Conservation (phyloP, 2,329 filamentous ascomycete genomes). For the Fusarium sp. region DNA sequence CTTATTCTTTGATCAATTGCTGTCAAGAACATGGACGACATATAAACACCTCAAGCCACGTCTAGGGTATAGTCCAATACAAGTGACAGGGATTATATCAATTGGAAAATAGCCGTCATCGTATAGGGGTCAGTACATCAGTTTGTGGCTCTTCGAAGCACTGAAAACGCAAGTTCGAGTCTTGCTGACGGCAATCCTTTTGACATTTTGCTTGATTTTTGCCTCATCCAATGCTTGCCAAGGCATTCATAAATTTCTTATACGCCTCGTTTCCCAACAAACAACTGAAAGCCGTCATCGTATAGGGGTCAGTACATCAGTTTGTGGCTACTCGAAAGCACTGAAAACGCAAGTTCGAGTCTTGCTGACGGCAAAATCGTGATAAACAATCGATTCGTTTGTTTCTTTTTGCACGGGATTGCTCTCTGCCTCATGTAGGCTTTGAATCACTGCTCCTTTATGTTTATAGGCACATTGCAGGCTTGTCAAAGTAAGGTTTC, state of each 20-base stretch:
- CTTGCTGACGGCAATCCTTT: conserved; percentile 35
- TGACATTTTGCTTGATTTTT: background rate
- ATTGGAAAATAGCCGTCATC: conserved; percentile 30
- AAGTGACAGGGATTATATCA: conserved; percentile 1
- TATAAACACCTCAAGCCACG: fast-evolving
- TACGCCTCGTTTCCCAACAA: background rate
- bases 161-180: conserved; percentile 47
- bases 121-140: conserved; percentile 46
- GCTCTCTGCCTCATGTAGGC: background rate
- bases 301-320: conserved; percentile 19
- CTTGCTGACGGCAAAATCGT: conserved; percentile 7
- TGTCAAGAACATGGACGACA: no score
- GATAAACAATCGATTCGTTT: background rate
- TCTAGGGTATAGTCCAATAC: background rate
- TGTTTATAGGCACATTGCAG: background rate
- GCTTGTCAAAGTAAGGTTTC: background rate
- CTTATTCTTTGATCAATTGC: background rate
- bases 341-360: conserved; percentile 21
- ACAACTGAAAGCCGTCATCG: conserved; percentile 8
- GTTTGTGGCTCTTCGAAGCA: conserved; percentile 43
- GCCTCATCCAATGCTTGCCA: background rate
- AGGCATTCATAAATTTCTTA: background rate
- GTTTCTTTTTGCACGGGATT: background rate
- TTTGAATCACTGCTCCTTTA: background rate
- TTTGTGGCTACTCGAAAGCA: conserved; percentile 9